Percentiles rank a stretch among this genome's conserved stretches.
These are phyloP conservation scores for Darksidea phi DNA, from an alignment of 495 filamentous ascomycete species.

Conservation along the genomic window DNA sequence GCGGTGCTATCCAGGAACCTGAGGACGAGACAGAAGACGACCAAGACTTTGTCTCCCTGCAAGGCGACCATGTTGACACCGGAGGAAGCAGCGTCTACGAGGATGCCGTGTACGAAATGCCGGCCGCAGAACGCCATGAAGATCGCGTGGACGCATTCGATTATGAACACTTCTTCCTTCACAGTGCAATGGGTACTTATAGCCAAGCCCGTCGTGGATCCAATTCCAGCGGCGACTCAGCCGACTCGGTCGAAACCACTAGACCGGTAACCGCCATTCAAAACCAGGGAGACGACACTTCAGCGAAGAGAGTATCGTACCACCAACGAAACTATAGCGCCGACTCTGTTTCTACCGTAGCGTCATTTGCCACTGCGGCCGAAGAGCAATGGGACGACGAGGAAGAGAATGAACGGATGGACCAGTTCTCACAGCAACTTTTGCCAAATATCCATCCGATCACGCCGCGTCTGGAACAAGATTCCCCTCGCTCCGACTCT, in stretches of 20 bases:
- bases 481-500: constrained; percentile 34
- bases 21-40: constrained; percentile 14
- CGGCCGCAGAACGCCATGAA: constrained; percentile 64
- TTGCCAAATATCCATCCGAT: background rate
- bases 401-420: constrained; percentile 40
- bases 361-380: constrained; percentile 79
- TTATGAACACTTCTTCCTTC: constrained; percentile 93
- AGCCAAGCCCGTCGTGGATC: constrained; percentile 48
- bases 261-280: constrained; percentile 29
- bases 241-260: constrained; percentile 75
- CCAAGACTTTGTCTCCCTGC: constrained; percentile 23
- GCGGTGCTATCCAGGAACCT: background rate
- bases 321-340: constrained; percentile 61
- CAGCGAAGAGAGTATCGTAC: constrained; percentile 22
- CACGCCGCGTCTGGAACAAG: background rate
- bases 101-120: constrained; percentile 59
- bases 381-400: constrained; percentile 55
- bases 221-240: constrained; percentile 59
- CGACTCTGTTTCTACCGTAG: constrained; percentile 71
- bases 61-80: constrained; percentile 45
- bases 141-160: constrained; percentile 97
- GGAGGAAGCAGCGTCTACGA: constrained; percentile 57
- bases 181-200: constrained; percentile 79
- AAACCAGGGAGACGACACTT: background rate
- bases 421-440: constrained; percentile 29